These are phyloP conservation scores for Salvia miltiorrhiza DNA, from an alignment of 257 asterid genomes.

Conservation along the genomic window DNA sequence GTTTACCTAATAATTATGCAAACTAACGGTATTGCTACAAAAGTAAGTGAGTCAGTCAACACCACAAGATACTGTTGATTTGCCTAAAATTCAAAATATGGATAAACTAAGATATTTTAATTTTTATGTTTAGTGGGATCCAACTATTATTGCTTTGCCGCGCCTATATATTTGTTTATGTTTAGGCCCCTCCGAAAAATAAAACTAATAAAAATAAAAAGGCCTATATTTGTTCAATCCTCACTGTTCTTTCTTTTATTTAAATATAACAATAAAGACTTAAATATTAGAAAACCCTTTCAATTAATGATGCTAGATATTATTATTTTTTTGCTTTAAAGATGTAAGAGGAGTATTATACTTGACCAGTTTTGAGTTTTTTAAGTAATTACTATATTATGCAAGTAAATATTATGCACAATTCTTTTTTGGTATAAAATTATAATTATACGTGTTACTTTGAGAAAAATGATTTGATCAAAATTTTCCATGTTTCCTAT, in stretches of 20 bases:
- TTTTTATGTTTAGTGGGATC: constrained; percentile 10
- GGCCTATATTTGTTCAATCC: too few species aligned
- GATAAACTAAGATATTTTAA: neutral
- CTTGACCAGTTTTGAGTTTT: too few species aligned
- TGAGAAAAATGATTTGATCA: too few species aligned
- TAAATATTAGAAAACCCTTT: neutral
- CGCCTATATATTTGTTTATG: neutral
- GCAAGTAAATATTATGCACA: too few species aligned
- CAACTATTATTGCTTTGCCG: constrained; percentile 15
- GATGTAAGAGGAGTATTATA: neutral
- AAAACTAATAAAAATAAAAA: too few species aligned
- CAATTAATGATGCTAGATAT: neutral
- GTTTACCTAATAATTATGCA: too few species aligned
- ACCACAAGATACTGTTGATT: neutral
- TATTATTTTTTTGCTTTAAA: neutral
- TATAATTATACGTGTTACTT: too few species aligned
- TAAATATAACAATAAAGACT: too few species aligned
- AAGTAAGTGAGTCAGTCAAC: neutral
- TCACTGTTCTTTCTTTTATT: too few species aligned
- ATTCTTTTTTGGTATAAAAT: too few species aligned
- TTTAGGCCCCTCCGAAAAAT: neutral
- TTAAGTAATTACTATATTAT: too few species aligned
- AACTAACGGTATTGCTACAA: constrained; percentile 3
- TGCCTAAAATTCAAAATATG: neutral
- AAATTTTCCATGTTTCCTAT: too few species aligned